These are phyloP conservation scores for Centella asiatica DNA, from an alignment of 129 eudicot genomes.

Conservation along the genomic window DNA sequence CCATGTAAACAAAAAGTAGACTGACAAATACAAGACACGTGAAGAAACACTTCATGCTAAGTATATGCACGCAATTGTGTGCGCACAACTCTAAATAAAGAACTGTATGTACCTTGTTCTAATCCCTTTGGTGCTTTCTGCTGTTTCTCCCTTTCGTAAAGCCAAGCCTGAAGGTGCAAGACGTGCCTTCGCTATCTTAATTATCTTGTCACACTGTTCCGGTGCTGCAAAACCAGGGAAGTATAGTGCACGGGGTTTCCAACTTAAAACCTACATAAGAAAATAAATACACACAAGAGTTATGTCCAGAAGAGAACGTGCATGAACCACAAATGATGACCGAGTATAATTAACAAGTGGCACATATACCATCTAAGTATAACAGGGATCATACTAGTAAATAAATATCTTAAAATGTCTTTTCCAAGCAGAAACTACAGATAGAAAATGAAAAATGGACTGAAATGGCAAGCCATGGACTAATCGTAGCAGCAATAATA, in stretches of 20 bases:
- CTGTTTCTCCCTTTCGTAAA: conserved; percentile 74
- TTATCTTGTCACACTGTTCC: conserved; percentile 57
- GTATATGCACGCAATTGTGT: background rate
- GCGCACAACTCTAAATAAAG: background rate
- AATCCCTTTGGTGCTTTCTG: conserved; percentile 64
- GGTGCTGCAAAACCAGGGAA: conserved; percentile 73
- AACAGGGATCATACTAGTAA: background rate
- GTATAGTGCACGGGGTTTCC: conserved; percentile 78
- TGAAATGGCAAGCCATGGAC: background rate
- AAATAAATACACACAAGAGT: conserved; percentile 4
- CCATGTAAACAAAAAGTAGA: background rate
- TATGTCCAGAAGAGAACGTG: background rate
- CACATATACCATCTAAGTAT: background rate
- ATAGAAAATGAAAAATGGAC: background rate
- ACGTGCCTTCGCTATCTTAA: conserved; percentile 54
- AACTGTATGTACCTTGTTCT: conserved; percentile 63
- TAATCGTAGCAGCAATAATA: background rate
- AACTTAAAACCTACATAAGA: conserved; percentile 57
- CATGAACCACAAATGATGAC: background rate
- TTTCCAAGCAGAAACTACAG: conserved; percentile 1
- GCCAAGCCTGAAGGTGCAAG: conserved; percentile 79
- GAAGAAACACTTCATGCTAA: background rate
- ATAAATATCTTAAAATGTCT: background rate
- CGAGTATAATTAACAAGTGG: background rate
- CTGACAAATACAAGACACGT: background rate